phyloP scores from a whole-genome alignment of 1,284 basidiomycete genomes.

The Abortiporus biennis region DNA sequence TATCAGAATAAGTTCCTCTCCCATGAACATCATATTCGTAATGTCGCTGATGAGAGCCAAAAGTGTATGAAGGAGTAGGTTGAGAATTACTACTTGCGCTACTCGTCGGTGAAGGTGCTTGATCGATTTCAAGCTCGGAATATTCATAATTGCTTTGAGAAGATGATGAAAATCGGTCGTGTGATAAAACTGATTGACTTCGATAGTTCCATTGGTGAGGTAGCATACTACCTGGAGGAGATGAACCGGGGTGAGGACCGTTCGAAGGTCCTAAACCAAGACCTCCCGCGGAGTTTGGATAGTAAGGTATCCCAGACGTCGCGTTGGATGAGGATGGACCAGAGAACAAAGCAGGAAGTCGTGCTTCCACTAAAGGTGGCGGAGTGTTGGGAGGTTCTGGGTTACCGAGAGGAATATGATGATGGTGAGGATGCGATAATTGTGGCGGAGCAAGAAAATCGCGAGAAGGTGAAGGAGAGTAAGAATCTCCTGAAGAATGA shows the following conservation, averaged over 20 bases:
- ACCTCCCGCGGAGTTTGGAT: not conserved
- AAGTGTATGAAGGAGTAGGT: no score
- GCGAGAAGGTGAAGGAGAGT: not conserved
- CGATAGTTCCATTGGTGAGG: no score
- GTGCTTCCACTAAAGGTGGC: conserved; percentile 20
- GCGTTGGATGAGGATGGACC: not conserved
- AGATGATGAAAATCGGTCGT: not conserved
- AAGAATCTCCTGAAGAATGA: not conserved
- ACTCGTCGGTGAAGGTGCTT: not conserved
- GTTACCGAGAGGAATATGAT: conserved; percentile 1
- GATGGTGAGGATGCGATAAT: no score
- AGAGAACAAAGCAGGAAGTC: conserved; percentile 1
- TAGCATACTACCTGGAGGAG: no score
- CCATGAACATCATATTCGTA: no score
- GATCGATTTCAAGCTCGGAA: not conserved
- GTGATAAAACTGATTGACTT: not conserved
- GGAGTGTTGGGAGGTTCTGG: conserved; percentile 25
- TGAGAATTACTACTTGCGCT: not conserved
- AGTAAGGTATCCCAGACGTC: not conserved
- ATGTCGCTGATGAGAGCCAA: no score
- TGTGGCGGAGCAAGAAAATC: not conserved
- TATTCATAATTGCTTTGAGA: not conserved
- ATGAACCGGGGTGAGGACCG: no score
- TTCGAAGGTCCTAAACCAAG: not conserved
- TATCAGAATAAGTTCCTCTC: no score